These are phyloP conservation scores for Naganishia randhawae DNA, from an alignment of 768 basidiomycete species.

Conservation along the genomic window DNA sequence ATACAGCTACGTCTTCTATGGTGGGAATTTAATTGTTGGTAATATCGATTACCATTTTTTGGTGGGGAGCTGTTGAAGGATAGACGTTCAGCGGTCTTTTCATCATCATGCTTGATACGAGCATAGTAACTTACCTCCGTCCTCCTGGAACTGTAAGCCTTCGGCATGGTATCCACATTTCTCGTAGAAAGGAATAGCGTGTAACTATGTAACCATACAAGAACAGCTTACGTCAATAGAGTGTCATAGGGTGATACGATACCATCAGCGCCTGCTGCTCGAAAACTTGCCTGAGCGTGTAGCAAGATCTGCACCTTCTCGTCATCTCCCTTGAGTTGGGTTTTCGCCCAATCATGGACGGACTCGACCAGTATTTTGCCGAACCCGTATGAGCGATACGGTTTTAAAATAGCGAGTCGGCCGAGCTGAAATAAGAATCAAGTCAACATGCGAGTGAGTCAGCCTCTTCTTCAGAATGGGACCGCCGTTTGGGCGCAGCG, in stretches of 20 bases:
- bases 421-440: slow-evolving; percentile 32
- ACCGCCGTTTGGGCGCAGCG: too few species aligned
- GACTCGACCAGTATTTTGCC: slow-evolving; percentile 38
- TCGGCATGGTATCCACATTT: slow-evolving; percentile 40
- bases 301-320: slow-evolving; percentile 12
- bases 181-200: slow-evolving; percentile 43
- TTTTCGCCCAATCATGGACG: slow-evolving; percentile 33
- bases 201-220: slow-evolving; percentile 26
- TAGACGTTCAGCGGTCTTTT: too few species aligned
- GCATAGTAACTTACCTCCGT: slow-evolving; percentile 41
- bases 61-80: background rate
- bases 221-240: background rate
- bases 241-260: background rate
- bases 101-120: background rate
- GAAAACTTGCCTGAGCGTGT: slow-evolving; percentile 10
- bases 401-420: slow-evolving; percentile 38
- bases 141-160: slow-evolving; percentile 44
- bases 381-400: slow-evolving; percentile 41
- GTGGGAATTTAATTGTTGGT: background rate
- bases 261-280: too few species aligned
- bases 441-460: background rate
- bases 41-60: slow-evolving; percentile 14
- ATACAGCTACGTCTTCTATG: background rate
- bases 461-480: too few species aligned
- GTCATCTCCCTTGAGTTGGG: background rate